phyloP scores from a whole-genome alignment of 2,329 filamentous ascomycete species.

The Fusarium pininemorale region DNA sequence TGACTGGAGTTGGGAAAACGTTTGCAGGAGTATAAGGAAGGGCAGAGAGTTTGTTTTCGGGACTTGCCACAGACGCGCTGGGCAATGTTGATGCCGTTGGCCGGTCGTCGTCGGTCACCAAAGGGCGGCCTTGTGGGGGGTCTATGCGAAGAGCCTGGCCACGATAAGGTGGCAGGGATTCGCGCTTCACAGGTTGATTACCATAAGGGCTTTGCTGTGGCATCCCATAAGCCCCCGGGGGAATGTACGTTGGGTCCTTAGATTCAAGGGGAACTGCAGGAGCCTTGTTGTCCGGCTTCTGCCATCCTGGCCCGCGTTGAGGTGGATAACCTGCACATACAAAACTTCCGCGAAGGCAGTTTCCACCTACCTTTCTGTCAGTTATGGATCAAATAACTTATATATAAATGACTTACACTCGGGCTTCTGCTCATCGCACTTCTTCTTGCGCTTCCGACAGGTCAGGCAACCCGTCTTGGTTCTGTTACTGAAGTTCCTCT shows the following conservation, averaged over 20 bases:
- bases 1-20: conserved; percentile 70
- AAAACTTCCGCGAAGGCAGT: conserved; percentile 91
- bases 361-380: conserved; percentile 69
- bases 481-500: conserved; percentile 89
- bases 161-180: conserved; percentile 67
- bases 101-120: conserved; percentile 66
- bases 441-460: conserved; percentile 93
- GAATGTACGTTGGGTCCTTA: conserved; percentile 75
- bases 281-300: conserved; percentile 77
- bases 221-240: conserved; percentile 70
- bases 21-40: conserved; percentile 64
- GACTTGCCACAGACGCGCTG: conserved; percentile 66
- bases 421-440: conserved; percentile 94
- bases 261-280: conserved; percentile 80
- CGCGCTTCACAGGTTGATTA: conserved; percentile 59
- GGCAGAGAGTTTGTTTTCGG: conserved; percentile 70
- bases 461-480: conserved; percentile 97
- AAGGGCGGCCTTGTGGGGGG: conserved; percentile 66
- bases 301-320: conserved; percentile 75
- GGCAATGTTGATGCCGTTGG: conserved; percentile 67
- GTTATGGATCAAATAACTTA: neutral
- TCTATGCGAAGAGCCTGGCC: conserved; percentile 70
- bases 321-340: conserved; percentile 91
- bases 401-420: conserved; percentile 73
- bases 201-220: conserved; percentile 56